Evolutionary conservation across 176 grass and related monocot species (phyloP).

Genomic region (barley (Hordeum vulgare)): MorexV3_pseudomolecules_assembly NC_058522.1:503481849-503482348

Average conservation of each 20-base stretch:
- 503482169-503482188: background rate
- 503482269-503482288: slow-evolving; percentile 48
- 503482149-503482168: slow-evolving; percentile 20
- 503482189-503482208: background rate
- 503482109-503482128: slow-evolving; percentile 55
- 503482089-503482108: slow-evolving; percentile 49
- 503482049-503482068: slow-evolving; percentile 38
- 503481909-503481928: background rate
- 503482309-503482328: slow-evolving; percentile 34
- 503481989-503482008: background rate
- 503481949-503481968: background rate
- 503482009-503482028: background rate
- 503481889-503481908: background rate
- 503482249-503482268: slow-evolving; percentile 46
- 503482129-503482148: slow-evolving; percentile 39
- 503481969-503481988: no score
- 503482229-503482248: background rate
- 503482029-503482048: slow-evolving; percentile 39
- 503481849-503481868: background rate
- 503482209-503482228: background rate
- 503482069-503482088: slow-evolving; percentile 59
- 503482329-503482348: slow-evolving; percentile 61
- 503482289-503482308: slow-evolving; percentile 61
- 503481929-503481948: background rate
- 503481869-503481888: background rate